Percentiles rank a stretch among this genome's conserved stretches.
Conservation (phyloP, 495 filamentous ascomycete genomes). For the Hamigera avellanea region DNA sequence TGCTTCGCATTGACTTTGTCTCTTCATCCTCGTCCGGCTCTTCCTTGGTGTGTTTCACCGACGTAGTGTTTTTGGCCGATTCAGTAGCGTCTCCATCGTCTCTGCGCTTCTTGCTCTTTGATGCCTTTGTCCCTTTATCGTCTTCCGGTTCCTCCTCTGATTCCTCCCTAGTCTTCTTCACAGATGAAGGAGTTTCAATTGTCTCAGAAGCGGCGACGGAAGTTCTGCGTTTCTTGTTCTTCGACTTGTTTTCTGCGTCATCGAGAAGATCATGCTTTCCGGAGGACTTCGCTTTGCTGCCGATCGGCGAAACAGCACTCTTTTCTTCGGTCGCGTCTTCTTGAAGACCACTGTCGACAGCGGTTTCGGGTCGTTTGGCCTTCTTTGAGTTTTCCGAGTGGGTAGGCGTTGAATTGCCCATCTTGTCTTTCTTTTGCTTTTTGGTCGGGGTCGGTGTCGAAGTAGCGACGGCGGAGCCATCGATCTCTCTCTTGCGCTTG, state of each 20-base stretch:
- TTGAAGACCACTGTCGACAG: constrained; percentile 8
- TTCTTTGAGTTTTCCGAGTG: constrained; percentile 14
- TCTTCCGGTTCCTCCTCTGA: too few relatives aligned
- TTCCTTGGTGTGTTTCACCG: neutral
- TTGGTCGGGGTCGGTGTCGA: constrained; percentile 25
- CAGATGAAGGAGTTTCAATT: constrained; percentile 11
- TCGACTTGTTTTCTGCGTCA: constrained; percentile 19
- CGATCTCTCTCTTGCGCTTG: constrained; percentile 29
- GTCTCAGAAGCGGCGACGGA: constrained; percentile 5
- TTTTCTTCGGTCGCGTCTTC: constrained; percentile 16
- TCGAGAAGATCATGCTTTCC: constrained; percentile 6
- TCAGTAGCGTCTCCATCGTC: too few relatives aligned
- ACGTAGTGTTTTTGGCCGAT: too few relatives aligned
- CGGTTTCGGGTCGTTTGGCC: constrained; percentile 11
- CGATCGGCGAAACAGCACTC: constrained; percentile 16
- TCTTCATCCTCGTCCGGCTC: constrained; percentile 2
- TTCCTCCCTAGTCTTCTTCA: constrained; percentile 1
- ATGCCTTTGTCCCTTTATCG: too few relatives aligned
- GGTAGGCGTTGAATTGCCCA: constrained; percentile 4
- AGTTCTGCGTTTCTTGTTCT: constrained; percentile 16
- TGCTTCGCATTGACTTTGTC: constrained; percentile 15
- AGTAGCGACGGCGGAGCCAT: constrained; percentile 14
- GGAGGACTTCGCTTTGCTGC: constrained; percentile 14
- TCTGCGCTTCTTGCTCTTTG: too few relatives aligned
- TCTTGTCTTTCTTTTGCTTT: constrained; percentile 25